A percentile compares a stretch with the other conserved stretches of the same genome.
Evolutionary conservation across 352 stramenopile genomes (phyloP).

Genomic region (Phytophthora melonis): DNA sequence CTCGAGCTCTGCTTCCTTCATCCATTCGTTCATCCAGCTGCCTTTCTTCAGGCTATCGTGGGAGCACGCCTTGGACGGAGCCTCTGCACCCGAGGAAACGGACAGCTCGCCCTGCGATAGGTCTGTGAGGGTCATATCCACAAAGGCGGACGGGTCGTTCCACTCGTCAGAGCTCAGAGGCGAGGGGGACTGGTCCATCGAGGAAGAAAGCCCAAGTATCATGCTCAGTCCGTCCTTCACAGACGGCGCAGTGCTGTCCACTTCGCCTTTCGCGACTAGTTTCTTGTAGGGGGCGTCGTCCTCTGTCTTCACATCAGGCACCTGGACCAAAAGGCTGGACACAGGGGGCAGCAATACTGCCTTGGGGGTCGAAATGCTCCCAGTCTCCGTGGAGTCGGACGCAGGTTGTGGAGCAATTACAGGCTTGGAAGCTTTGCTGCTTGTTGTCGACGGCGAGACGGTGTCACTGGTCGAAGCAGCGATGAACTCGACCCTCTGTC

Average conservation of each 20-base stretch:
- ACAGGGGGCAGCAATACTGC: constrained; percentile 21
- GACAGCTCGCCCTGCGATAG: constrained; percentile 49
- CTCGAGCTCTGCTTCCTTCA: constrained; percentile 64
- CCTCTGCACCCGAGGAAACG: constrained; percentile 25
- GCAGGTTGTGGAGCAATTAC: not conserved
- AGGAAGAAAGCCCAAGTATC: constrained; percentile 11
- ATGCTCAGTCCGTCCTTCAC: constrained; percentile 36
- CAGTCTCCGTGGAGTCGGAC: not conserved
- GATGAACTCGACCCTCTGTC: constrained; percentile 59
- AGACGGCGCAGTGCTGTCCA: constrained; percentile 29
- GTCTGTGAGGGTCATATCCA: constrained; percentile 58
- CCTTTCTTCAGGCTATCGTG: constrained; percentile 39
- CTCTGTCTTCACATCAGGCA: constrained; percentile 18
- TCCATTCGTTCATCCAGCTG: constrained; percentile 62
- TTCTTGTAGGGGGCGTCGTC: not conserved
- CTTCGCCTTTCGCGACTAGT: constrained; percentile 7
- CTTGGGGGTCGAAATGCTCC: not conserved
- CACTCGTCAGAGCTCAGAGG: constrained; percentile 74
- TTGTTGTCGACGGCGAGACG: not conserved
- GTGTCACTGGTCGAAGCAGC: not conserved
- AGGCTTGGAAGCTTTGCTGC: not conserved
- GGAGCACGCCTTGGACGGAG: constrained; percentile 9
- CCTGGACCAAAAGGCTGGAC: constrained; percentile 10
- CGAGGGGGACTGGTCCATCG: constrained; percentile 45
- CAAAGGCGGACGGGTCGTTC: constrained; percentile 54